These are phyloP conservation scores for Coemansia sp. DNA, from an alignment of 192 early-diverging fungal species.

Conservation along the genomic window DNA sequence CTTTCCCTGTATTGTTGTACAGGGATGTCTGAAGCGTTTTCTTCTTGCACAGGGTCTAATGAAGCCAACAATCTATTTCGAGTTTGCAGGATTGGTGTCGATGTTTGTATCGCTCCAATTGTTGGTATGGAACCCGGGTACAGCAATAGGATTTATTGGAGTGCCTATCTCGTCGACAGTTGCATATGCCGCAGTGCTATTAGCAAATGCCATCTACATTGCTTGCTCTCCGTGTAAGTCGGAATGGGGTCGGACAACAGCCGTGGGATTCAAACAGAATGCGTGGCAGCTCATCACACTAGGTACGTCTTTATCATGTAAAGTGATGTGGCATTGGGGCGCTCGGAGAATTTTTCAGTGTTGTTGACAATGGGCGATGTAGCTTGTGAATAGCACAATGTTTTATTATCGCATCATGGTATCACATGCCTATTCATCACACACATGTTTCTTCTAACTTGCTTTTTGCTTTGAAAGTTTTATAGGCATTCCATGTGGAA, in stretches of 20 bases:
- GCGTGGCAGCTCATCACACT: conserved; percentile 27
- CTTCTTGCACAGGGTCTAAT: conserved; percentile 91
- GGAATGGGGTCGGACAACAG: conserved; percentile 42
- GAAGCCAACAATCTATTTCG: conserved; percentile 75
- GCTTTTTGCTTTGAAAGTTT: not conserved
- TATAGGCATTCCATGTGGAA: conserved; percentile 44
- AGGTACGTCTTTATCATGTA: conserved; percentile 18
- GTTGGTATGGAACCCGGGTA: conserved; percentile 61
- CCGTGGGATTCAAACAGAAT: conserved; percentile 28
- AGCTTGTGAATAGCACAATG: not conserved
- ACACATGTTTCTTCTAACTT: not conserved
- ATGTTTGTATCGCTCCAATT: conserved; percentile 75
- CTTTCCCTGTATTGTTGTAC: conserved; percentile 73
- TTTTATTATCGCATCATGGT: not conserved
- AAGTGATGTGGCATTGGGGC: not conserved
- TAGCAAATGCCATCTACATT: conserved; percentile 62
- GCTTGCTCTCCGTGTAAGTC: conserved; percentile 17
- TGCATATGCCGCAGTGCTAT: conserved; percentile 59
- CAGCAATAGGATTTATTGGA: conserved; percentile 66
- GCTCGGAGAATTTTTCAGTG: not conserved
- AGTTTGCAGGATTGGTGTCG: conserved; percentile 65
- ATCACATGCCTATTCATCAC: not conserved
- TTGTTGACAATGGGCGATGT: not conserved
- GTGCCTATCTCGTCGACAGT: conserved; percentile 68
- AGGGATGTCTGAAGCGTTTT: conserved; percentile 81